Base-by-base conservation (phyloP, 1,284 basidiomycete species). In the Cerrena zonata region DNA sequence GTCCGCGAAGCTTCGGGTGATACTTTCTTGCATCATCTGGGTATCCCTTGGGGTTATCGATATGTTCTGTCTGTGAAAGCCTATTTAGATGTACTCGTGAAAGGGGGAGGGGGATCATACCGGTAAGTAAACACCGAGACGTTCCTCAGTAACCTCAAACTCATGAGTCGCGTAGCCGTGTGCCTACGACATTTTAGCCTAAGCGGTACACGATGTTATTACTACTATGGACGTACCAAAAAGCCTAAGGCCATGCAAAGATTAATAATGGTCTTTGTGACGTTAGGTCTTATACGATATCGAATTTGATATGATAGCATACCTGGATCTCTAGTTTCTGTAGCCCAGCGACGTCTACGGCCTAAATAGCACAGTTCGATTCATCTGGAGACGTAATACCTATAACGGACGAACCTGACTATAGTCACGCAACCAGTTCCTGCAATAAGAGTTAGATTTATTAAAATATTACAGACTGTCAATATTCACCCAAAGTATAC, bases 201-300 rank as follows among this genome's bases (percentile, higher is more conserved):
- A n/a, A n/a, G n/a, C n/a, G n/a, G n/a, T n/a, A n/a, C n/a, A n/a
- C n/a, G n/a, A n/a, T n/a, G n/a, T n/a, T n/a, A n/a, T n/a, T n/a
- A n/a, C n/a, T n/a, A n/a, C 25, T 41, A 45, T 22, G 39, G 30
- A 63, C 71, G 23, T 57, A 82, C 84, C 68, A 88, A 65, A 66
- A 91, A 91, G n/a, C 90, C 89, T 45, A 93, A 82, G n/a, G 80
- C 88, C 85, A 93, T 92, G 69, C 83, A 80, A 22, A 95, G 69
- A 64, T 94, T 94, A 65, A 96, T 71, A 62, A 96, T 91, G 0
- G 88, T 90, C 79, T 91, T 67, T n/a, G n/a, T n/a, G n/a, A n/a
- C n/a, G n/a, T n/a, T n/a, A n/a, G n/a, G n/a, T n/a, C n/a, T n/a
- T n/a, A n/a, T n/a, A n/a, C n/a, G n/a, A n/a, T n/a, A n/a, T n/a